A percentile compares a stretch with the other conserved stretches of the same genome.
Evolutionary conservation across 768 basidiomycete species (phyloP).

Genomic region (Russula emetica): DNA sequence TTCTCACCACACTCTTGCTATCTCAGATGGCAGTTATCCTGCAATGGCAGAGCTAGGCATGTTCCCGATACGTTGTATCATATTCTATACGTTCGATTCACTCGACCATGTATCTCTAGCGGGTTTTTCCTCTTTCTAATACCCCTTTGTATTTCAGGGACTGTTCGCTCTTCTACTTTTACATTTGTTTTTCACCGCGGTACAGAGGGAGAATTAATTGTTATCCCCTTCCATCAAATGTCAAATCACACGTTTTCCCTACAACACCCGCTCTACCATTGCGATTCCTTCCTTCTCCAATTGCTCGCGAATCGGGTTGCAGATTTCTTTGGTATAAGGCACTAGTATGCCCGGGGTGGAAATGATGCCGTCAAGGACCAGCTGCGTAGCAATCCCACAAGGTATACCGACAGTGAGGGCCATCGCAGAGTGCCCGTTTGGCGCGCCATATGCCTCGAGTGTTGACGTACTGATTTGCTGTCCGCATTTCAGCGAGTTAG

Average conservation of each 20-base stretch:
- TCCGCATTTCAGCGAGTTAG: slow-evolving; percentile 11
- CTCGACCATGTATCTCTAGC: slow-evolving; percentile 19
- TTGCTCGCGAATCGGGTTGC: slow-evolving; percentile 62
- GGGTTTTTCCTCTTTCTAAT: background rate
- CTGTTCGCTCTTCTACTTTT: background rate
- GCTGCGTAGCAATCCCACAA: slow-evolving; percentile 89
- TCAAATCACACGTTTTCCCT: slow-evolving; percentile 27
- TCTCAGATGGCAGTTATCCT: slow-evolving; percentile 65
- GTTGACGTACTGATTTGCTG: slow-evolving; percentile 88
- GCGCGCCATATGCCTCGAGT: slow-evolving; percentile 81
- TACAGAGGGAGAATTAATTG: background rate
- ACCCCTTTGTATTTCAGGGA: slow-evolving; percentile 6
- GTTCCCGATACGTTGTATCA: background rate
- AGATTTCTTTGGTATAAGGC: slow-evolving; percentile 84
- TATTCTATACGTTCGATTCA: background rate
- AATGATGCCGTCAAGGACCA: slow-evolving; percentile 84
- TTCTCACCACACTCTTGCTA: slow-evolving; percentile 68
- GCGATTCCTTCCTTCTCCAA: slow-evolving; percentile 75
- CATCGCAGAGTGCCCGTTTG: slow-evolving; percentile 83
- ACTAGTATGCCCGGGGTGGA: slow-evolving; percentile 73
- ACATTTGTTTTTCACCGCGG: background rate
- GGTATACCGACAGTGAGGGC: slow-evolving; percentile 88
- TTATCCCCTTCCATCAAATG: background rate
- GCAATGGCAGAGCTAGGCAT: slow-evolving; percentile 42
- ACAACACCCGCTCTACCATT: slow-evolving; percentile 64